Evolutionary conservation across 2,329 filamentous ascomycete genomes (phyloP), one percentile per base, ranked within the genome.

Genomic region (Passalora sequoiae): DNA sequence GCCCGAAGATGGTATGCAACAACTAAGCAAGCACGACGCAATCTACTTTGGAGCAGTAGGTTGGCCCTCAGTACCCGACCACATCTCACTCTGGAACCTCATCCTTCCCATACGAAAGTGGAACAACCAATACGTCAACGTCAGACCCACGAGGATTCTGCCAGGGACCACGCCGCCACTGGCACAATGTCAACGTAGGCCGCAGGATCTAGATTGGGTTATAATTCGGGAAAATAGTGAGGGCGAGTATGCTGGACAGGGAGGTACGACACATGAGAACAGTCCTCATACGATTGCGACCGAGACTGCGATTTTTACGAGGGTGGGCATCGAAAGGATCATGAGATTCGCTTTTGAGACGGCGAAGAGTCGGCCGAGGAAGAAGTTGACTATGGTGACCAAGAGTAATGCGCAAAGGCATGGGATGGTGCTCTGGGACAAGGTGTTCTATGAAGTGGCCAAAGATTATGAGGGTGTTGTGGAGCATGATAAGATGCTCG

Each of bases 51-150:
- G 78, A 8, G 75, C 76, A 2, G 77, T 81, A 2, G 77, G 77
- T 12, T 76, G 69, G 57, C 76, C 76, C 71, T 72, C 79, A 38
- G 78, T 84, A 0, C 80, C 81, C 1, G 81, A 85, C 51, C 76
- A 79, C 46, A 72, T 78, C 43, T 77, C 77, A 0, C 74, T 86
- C 1, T 85, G 82, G 82, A 74, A 75, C 6, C 73, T 83, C 22
- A 76, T 83, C 32, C 68, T 86, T 6, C 79, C 79, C 13, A 84
- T 86, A 55, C 76, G 82, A 27, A 78, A 83, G 39, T 72, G 78
- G 27, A 72, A 85, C 33, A 80, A 84, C 48, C 80, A 84, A 56
- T 85, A 83, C 55, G 75, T 83, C 51, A 86, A 84, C 50, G 72
- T 85, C 0, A 73, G 82, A 1, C 83, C 62, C 0, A 71, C 68